Evolutionary conservation across 208 protist genomes (phyloP), one percentile per base, ranked within the genome.

Genomic region (Acanthamoeba healyi): DNA sequence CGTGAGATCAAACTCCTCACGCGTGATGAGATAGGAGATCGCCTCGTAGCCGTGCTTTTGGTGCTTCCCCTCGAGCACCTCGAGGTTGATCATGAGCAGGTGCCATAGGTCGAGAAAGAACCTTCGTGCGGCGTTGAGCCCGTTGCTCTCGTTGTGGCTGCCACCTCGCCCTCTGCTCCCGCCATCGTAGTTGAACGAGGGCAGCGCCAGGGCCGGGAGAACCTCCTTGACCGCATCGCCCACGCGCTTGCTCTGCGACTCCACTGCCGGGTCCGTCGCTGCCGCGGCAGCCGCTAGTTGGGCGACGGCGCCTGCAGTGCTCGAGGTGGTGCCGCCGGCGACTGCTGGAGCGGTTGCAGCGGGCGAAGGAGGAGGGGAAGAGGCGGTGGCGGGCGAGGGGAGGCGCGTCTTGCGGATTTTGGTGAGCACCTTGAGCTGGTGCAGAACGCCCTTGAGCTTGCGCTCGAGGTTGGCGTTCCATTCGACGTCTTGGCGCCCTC

Each of bases 31-130:
- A 26, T 56, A 74, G 42, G 88, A 56, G 63, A 93, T 56, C 63
- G 88, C 88, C 44, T 93, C 88, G 65, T 63, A 93, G 88, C 36
- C 88, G 65, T 93, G 65, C 63, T 81, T 74, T 44, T 93, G 88
- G 19, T 81, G 63, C 88, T 81, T 74, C 15, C 34, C 42, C 36
- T 93, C 63, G 46, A 93, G 34, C 7, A 32, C 40, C 24, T 93
- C 88, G 32, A 93, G 38, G 88, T 93, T 93, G 88, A 81, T 38
- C 40, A 93, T 36, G 63, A 93, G 63, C 42, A 93, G 42, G 67
- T 93, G 88, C 88, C 88, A 93, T 26, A 93, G 58, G 46, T 93
- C 88, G 19, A 93, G 34, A 15, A 93, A 93, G 67, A 49, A 93
- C 38, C 42, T 6, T 5, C 88, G 88, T 40, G 51, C 88, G 15